phyloP scores from a whole-genome alignment of 2,329 filamentous ascomycete species.

The Cladophialophora chaetospira region DNA sequence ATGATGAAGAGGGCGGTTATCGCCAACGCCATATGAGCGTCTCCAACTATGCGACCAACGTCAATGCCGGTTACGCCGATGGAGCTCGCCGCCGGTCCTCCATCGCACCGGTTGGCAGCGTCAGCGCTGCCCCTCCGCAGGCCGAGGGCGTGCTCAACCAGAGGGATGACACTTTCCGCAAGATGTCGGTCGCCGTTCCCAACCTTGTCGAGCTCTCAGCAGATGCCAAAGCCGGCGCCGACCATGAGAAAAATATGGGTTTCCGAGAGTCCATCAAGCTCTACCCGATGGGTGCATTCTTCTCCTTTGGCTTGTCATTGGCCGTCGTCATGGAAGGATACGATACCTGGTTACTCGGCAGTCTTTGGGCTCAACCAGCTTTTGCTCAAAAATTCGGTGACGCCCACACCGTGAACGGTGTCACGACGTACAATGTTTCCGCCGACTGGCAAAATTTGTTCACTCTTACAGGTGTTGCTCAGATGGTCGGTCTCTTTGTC shows the following conservation, averaged over 20 bases:
- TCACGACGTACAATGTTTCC: constrained; percentile 25
- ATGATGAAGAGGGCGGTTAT: constrained; percentile 29
- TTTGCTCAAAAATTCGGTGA: constrained; percentile 31
- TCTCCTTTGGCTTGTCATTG: constrained; percentile 29
- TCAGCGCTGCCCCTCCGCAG: constrained; percentile 22
- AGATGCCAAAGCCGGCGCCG: constrained; percentile 31
- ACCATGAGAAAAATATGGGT: constrained; percentile 31
- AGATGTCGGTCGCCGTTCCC: constrained; percentile 34
- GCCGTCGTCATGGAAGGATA: constrained; percentile 35
- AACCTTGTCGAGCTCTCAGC: constrained; percentile 32
- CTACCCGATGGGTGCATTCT: constrained; percentile 67
- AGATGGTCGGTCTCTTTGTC: constrained; percentile 33
- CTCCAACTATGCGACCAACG: constrained; percentile 31
- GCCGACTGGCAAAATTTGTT: constrained; percentile 49
- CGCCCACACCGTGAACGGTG: constrained; percentile 25
- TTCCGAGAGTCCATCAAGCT: constrained; percentile 71
- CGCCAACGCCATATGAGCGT: constrained; percentile 31
- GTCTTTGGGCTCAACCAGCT: constrained; percentile 31
- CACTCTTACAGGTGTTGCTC: constrained; percentile 35
- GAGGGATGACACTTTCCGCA: constrained; percentile 33
- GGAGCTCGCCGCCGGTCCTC: constrained; percentile 31
- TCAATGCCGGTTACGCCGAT: constrained; percentile 25
- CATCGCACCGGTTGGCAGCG: constrained; percentile 28
- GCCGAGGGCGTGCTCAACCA: constrained; percentile 31
- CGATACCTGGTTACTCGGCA: constrained; percentile 34